Conservation (phyloP, 2,329 filamentous ascomycete genomes). For the Scorias spongiosa region DNA sequence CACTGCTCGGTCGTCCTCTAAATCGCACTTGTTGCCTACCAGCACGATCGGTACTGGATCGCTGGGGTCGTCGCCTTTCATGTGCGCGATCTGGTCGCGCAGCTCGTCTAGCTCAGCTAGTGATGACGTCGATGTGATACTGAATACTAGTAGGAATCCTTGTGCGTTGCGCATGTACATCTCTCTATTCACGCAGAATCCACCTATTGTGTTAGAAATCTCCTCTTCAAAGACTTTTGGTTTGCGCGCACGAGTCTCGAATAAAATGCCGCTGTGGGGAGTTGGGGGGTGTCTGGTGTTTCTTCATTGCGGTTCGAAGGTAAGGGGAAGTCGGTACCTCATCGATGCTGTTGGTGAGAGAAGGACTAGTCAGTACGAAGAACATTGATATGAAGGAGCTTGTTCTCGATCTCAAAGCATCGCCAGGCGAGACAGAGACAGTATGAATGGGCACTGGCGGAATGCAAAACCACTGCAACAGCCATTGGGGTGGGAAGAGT, state of each 20-base stretch:
- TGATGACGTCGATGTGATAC: conserved; percentile 74
- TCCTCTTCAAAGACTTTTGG: too few species aligned
- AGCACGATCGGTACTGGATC: conserved; percentile 68
- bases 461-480: too few species aligned
- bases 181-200: conserved; percentile 36
- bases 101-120: conserved; percentile 66
- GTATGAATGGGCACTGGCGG: not conserved
- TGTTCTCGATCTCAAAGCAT: too few species aligned
- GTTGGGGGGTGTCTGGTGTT: not conserved
- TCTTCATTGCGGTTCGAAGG: not conserved
- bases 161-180: conserved; percentile 89
- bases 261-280: not conserved
- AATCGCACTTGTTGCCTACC: conserved; percentile 80
- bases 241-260: not conserved
- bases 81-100: conserved; percentile 77
- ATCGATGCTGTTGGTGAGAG: not conserved
- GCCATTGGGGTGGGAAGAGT: too few species aligned
- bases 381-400: too few species aligned
- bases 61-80: conserved; percentile 61
- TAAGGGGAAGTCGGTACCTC: not conserved
- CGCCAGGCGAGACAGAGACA: not conserved
- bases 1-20: conserved; percentile 72
- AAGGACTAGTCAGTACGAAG: too few species aligned
- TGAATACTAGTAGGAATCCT: conserved; percentile 83
- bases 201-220: too few species aligned